phyloP scores from a whole-genome alignment of 1,284 basidiomycete species.

The Takashimella koratensis region DNA sequence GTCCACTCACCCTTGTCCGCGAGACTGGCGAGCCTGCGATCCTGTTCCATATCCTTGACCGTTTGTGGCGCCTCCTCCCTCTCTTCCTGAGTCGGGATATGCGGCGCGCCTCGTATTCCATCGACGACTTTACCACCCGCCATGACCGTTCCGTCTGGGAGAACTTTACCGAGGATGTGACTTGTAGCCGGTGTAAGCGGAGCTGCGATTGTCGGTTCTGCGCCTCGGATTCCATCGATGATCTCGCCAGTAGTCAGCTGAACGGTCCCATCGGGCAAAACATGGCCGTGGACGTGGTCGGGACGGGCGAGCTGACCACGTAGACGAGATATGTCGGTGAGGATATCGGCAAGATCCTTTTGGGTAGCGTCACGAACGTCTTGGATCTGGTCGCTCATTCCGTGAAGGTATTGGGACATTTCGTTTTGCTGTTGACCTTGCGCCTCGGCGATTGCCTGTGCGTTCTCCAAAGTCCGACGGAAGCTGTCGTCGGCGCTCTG shows the following conservation, averaged over 20 bases:
- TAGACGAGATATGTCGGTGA: constrained; percentile 38
- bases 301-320: constrained; percentile 35
- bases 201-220: constrained; percentile 15
- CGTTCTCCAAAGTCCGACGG: constrained; percentile 27
- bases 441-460: constrained; percentile 36
- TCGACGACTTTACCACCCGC: constrained; percentile 41
- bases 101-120: constrained; percentile 35
- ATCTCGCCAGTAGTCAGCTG: constrained; percentile 43
- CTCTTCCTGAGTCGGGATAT: constrained; percentile 15
- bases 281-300: constrained; percentile 35
- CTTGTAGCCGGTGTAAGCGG: constrained; percentile 20
- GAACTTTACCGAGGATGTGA: constrained; percentile 36
- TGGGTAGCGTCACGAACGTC: constrained; percentile 28
- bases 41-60: constrained; percentile 38
- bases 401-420: constrained; percentile 46
- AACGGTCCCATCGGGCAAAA: constrained; percentile 42
- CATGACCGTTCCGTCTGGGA: constrained; percentile 44
- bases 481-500: constrained; percentile 25
- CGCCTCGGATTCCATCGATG: constrained; percentile 42
- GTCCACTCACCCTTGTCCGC: constrained; percentile 36
- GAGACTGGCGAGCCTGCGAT: constrained; percentile 35
- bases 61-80: constrained; percentile 16
- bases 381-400: constrained; percentile 44
- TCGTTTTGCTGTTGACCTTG: constrained; percentile 45
- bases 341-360: constrained; percentile 36